These are phyloP conservation scores for Penicillium cinerascens DNA, from an alignment of 495 filamentous ascomycete genomes.

Conservation along the genomic window DNA sequence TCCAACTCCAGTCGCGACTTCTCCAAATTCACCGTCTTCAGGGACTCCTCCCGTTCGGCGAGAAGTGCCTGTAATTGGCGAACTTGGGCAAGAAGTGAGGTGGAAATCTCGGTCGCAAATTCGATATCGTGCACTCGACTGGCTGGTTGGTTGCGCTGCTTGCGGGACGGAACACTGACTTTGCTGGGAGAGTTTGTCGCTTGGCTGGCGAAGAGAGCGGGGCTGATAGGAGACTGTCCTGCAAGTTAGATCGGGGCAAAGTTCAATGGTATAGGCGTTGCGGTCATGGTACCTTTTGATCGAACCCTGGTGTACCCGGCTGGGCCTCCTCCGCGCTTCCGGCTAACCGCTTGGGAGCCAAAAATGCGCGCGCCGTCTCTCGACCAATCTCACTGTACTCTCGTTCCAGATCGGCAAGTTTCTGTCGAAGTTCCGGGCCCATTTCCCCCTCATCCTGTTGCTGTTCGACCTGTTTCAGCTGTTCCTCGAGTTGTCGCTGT, in stretches of 20 bases:
- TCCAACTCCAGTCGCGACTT: slow-evolving; percentile 77
- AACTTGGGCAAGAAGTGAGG: slow-evolving; percentile 82
- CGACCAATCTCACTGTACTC: slow-evolving; percentile 94
- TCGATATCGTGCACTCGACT: slow-evolving; percentile 89
- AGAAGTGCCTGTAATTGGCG: slow-evolving; percentile 81
- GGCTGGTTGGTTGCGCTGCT: slow-evolving; percentile 83
- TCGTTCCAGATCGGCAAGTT: slow-evolving; percentile 80
- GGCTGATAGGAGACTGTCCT: slow-evolving; percentile 61
- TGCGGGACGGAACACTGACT: slow-evolving; percentile 76
- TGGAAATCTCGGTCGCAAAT: slow-evolving; percentile 93
- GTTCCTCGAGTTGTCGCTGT: slow-evolving; percentile 72
- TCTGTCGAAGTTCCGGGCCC: slow-evolving; percentile 75
- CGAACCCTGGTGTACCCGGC: slow-evolving; percentile 58
- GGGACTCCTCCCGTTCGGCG: slow-evolving; percentile 78
- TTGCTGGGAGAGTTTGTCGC: slow-evolving; percentile 88
- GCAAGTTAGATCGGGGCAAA: slow-evolving; percentile 11
- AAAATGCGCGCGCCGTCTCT: slow-evolving; percentile 83
- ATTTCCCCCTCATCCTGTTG: slow-evolving; percentile 78
- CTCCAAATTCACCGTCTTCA: slow-evolving; percentile 69
- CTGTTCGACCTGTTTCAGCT: slow-evolving; percentile 78
- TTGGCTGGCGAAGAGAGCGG: slow-evolving; percentile 78
- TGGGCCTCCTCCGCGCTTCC: slow-evolving; percentile 59
- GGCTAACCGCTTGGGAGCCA: slow-evolving; percentile 74
- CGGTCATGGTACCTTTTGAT: slow-evolving; percentile 48
- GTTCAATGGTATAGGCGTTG: neutral